phyloP scores from a whole-genome alignment of 1,284 basidiomycete genomes.

The Sphaerobolus stellatus region DNA sequence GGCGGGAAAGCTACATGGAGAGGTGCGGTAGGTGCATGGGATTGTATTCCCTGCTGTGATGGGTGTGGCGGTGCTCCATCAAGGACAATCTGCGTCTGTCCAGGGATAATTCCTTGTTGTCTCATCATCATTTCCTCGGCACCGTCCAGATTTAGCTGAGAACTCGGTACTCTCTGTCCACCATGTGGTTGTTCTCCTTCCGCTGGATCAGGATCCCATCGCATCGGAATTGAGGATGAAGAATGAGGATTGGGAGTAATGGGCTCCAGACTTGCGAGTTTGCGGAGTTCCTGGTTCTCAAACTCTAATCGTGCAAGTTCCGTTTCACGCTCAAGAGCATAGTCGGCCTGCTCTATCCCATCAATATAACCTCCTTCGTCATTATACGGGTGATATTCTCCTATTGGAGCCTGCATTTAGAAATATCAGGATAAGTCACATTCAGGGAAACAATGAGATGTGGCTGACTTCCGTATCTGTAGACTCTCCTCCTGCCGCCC shows the following conservation, averaged over 20 bases:
- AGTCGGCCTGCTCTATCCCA: slow-evolving; percentile 44
- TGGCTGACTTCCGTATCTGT: slow-evolving; percentile 20
- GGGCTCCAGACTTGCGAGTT: slow-evolving; percentile 49
- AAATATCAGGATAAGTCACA: slow-evolving; percentile 4
- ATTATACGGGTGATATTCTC: slow-evolving; percentile 12
- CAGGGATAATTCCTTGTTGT: neutral
- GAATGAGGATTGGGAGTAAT: neutral
- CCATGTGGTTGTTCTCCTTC: neutral
- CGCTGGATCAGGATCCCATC: neutral
- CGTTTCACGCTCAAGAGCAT: slow-evolving; percentile 82
- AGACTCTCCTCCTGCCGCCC: slow-evolving; percentile 70
- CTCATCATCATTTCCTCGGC: slow-evolving; percentile 3
- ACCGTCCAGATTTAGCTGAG: neutral
- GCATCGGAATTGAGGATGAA: neutral
- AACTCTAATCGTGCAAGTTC: slow-evolving; percentile 81
- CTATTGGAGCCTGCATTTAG: neutral
- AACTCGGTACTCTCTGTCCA: neutral
- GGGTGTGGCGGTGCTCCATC: neutral
- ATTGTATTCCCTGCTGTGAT: neutral
- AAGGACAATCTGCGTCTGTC: neutral
- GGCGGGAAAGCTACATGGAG: slow-evolving; percentile 3
- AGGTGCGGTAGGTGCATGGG: neutral
- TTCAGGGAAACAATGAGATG: slow-evolving; percentile 24
- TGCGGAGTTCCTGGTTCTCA: slow-evolving; percentile 80
- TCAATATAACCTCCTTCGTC: slow-evolving; percentile 22